A percentile compares a stretch with the other conserved stretches of the same genome.
Evolutionary conservation across 176 grass and related monocot genomes (phyloP).

Genomic region (Coix lacrymajobi): DNA sequence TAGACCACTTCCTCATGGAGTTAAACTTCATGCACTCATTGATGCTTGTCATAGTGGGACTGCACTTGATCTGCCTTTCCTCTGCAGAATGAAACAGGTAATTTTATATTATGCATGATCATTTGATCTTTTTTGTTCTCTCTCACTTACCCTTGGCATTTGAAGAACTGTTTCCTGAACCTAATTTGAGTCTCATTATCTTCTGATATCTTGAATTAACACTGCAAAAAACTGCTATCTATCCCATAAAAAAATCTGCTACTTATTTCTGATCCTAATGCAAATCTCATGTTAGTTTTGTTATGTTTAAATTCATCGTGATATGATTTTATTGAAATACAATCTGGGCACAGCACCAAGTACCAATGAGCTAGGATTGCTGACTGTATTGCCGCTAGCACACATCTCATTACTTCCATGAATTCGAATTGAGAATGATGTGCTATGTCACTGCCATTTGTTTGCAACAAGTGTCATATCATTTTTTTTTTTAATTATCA

Average conservation of each 20-base stretch:
- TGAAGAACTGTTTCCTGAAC: slow-evolving; percentile 2
- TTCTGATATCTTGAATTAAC: background rate
- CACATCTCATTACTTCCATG: slow-evolving; percentile 11
- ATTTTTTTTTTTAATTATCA: background rate
- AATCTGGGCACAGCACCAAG: background rate
- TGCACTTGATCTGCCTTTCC: slow-evolving; percentile 83
- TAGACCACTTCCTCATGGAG: slow-evolving; percentile 75
- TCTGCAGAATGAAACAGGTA: slow-evolving; percentile 90
- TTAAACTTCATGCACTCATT: slow-evolving; percentile 92
- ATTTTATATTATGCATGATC: background rate
- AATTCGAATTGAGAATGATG: background rate
- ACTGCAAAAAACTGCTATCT: background rate
- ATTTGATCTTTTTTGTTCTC: background rate
- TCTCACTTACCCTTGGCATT: slow-evolving; percentile 1
- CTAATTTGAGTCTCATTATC: slow-evolving; percentile 5
- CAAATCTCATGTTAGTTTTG: background rate
- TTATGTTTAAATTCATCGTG: background rate
- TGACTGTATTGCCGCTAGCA: background rate
- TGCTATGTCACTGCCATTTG: background rate
- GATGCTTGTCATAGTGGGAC: slow-evolving; percentile 98
- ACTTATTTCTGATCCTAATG: background rate
- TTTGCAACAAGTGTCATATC: background rate
- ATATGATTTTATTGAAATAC: background rate
- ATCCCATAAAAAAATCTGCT: background rate
- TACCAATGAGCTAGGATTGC: background rate